These are phyloP conservation scores for Acanthamoeba culbertsoni DNA, from an alignment of 208 protist species.

Conservation along the genomic window DNA sequence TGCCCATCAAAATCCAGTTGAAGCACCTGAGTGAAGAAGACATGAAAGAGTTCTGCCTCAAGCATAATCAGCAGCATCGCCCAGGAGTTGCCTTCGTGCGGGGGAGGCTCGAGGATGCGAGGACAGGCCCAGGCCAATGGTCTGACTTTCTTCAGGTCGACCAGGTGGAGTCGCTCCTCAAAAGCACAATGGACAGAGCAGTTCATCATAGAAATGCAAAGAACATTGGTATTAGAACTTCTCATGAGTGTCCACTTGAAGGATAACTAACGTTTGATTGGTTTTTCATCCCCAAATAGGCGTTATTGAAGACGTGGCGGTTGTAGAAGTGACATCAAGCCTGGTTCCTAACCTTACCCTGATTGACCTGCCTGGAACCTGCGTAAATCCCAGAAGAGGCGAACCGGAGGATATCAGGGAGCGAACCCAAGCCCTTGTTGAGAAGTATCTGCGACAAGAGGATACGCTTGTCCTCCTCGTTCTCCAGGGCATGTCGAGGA, in stretches of 20 bases:
- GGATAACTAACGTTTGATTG: no score
- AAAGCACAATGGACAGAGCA: background rate
- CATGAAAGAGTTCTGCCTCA: background rate
- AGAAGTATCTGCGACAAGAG: background rate
- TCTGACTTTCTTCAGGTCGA: background rate
- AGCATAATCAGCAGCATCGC: background rate
- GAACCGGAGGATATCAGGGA: constrained; percentile 16
- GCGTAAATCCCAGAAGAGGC: background rate
- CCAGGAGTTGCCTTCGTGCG: background rate
- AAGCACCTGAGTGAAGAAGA: background rate
- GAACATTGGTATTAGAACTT: background rate
- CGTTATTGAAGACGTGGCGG: background rate
- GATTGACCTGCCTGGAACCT: background rate
- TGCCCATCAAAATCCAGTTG: constrained; percentile 35
- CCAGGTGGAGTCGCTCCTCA: background rate
- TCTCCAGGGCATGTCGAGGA: background rate
- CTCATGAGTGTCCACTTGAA: no score
- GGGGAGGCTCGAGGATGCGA: background rate
- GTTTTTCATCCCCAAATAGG: no score
- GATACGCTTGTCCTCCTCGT: background rate
- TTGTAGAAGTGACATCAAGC: background rate
- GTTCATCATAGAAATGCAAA: background rate
- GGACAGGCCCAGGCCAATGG: background rate
- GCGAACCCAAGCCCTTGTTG: background rate
- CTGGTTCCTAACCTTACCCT: background rate